A percentile compares a stretch with the other conserved stretches of the same genome.
Evolutionary conservation across 2,329 filamentous ascomycete species (phyloP).

Genomic region (Trichoderma gracile): DNA sequence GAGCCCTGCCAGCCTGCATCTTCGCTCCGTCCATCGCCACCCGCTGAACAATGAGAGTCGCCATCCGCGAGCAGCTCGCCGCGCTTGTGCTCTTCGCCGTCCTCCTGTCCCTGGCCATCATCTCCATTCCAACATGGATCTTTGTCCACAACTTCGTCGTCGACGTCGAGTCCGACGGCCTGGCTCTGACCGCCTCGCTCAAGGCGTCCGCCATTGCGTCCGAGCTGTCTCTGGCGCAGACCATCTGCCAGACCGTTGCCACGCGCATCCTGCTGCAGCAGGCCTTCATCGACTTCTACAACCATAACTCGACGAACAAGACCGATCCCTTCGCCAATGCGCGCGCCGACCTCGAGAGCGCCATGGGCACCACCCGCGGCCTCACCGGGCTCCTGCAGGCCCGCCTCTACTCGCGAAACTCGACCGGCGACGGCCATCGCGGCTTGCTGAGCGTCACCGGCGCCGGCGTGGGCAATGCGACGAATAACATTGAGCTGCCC

Average conservation of each 20-base stretch:
- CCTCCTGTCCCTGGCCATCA: conserved; percentile 71
- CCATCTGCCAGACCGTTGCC: conserved; percentile 69
- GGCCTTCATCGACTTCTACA: conserved; percentile 56
- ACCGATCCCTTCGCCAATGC: conserved; percentile 61
- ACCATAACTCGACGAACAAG: conserved; percentile 48
- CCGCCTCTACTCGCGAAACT: conserved; percentile 69
- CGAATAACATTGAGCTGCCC: conserved; percentile 59
- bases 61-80: conserved; percentile 84
- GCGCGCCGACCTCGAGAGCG: conserved; percentile 66
- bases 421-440: conserved; percentile 44
- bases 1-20: conserved; percentile 9
- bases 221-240: conserved; percentile 76
- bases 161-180: conserved; percentile 57
- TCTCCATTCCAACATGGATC: conserved; percentile 74
- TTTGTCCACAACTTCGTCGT: conserved; percentile 58
- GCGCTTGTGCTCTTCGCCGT: conserved; percentile 75
- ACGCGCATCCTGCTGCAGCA: conserved; percentile 64
- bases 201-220: conserved; percentile 81
- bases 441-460: conserved; percentile 68
- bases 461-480: conserved; percentile 37
- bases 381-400: conserved; percentile 66
- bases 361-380: conserved; percentile 60
- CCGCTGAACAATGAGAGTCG: conserved; percentile 67
- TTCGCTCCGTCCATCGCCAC: background rate
- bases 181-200: conserved; percentile 78